Evolutionary conservation across 116 monocot species (phyloP), one percentile per base, ranked within the genome.

Genomic region (Dioscorea cayenensis): DNA sequence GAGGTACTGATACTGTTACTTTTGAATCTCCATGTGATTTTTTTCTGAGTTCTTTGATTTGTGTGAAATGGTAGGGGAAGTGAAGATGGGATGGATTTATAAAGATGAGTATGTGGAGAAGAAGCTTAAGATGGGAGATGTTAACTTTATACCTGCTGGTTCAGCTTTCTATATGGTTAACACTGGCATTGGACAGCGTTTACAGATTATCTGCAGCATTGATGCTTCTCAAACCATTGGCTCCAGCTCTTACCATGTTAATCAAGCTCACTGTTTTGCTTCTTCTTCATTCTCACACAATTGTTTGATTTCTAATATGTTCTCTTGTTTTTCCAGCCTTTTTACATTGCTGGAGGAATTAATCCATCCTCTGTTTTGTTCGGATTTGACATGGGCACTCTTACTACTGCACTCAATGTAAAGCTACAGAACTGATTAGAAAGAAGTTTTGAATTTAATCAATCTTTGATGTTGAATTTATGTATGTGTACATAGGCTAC

Each of bases 301-400:
- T 66, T 28, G 37, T 35, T 28, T 18, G 16, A 38, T 6, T 66
- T 66, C 37, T n/a, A 8, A 66, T 22, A 21, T 7, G 6, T n/a
- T 68, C 11, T 43, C 12, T 43, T 43, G 4, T 49, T 25, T 28
- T 70, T 0, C 38, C 71, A 85, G 85, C 83, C 92, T 0, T 96
- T 90, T 82, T 96, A 82, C 82, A 80, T 96, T 21, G 90, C 82
- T 10, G 92, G 96, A 13, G 90, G 90, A 36, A 43, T 28, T 16
- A 66, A 75, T 60, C 89, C 92, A 6, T 38, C 55, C 14, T 85
- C 95, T 3, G 87, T 92, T 19, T 74, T 96, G 7, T 71, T 84
- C 8, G 93, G 90, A 10, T 96, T 96, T 62, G 84, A 85, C 51
- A 73, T 49, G 4, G 48, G 58, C 5, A 84, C 88, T 0, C 72